These are phyloP conservation scores for Aspergillus sp. DNA, from an alignment of 2,329 filamentous ascomycete genomes.

Conservation along the genomic window DNA sequence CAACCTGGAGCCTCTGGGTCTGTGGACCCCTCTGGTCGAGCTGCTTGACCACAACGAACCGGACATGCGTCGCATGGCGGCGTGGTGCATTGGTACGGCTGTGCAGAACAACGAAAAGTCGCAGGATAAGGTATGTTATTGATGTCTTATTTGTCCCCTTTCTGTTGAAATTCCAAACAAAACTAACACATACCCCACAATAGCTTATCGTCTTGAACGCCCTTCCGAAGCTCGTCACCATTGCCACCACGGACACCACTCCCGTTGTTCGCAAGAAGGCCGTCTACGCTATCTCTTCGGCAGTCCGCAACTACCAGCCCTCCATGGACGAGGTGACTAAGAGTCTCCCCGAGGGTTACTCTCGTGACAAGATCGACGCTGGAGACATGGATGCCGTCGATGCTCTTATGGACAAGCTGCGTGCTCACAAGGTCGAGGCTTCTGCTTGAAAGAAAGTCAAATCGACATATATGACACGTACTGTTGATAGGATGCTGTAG, in stretches of 20 bases:
- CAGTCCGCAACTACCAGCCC: constrained; percentile 85
- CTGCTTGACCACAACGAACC: constrained; percentile 69
- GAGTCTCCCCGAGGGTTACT: constrained; percentile 62
- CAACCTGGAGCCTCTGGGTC: constrained; percentile 74
- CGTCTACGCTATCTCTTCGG: constrained; percentile 82
- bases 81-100: constrained; percentile 92
- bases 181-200: background rate
- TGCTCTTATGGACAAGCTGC: constrained; percentile 67
- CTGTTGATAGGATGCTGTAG: background rate
- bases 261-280: constrained; percentile 78
- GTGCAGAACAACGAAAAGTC: constrained; percentile 92
- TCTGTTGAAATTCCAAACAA: background rate
- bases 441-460: constrained; percentile 28
- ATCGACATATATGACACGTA: background rate
- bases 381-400: constrained; percentile 86
- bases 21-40: constrained; percentile 79
- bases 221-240: constrained; percentile 66
- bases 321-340: constrained; percentile 67
- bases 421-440: constrained; percentile 43
- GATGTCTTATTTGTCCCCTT: background rate
- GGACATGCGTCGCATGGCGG: constrained; percentile 79
- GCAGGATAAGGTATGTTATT: constrained; percentile 66
- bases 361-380: constrained; percentile 70
- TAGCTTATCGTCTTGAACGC: constrained; percentile 63
- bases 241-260: constrained; percentile 63